These are phyloP conservation scores for Sclerotinia nivalis DNA, from an alignment of 2,329 filamentous ascomycete genomes.

Conservation along the genomic window DNA sequence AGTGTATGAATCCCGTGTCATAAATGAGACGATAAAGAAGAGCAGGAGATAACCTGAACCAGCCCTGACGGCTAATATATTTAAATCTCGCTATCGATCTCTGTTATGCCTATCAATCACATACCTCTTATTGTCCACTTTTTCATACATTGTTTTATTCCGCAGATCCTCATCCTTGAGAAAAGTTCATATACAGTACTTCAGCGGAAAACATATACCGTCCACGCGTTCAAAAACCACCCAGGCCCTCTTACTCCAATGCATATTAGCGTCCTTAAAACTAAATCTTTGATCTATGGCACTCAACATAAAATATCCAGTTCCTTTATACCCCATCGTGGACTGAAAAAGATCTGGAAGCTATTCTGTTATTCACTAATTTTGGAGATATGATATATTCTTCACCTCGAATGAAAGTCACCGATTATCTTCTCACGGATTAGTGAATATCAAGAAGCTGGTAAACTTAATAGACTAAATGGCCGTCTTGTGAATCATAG, in stretches of 20 bases:
- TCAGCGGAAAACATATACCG: too few relatives aligned
- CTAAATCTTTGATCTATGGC: too few relatives aligned
- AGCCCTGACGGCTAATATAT: not conserved
- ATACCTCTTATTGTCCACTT: not conserved
- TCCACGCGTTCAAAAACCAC: not conserved
- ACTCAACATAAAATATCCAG: not conserved
- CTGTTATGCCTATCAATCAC: not conserved
- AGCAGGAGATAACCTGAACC: not conserved
- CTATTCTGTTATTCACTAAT: not conserved
- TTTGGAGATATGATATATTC: too few relatives aligned
- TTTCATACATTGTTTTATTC: too few relatives aligned
- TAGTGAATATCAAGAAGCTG: not conserved
- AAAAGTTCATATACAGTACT: too few relatives aligned
- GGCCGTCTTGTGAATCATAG: too few relatives aligned
- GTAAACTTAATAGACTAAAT: too few relatives aligned
- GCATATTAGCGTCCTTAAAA: not conserved
- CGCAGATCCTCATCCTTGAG: too few relatives aligned
- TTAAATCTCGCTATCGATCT: not conserved
- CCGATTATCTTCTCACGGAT: not conserved
- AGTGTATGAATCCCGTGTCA: not conserved
- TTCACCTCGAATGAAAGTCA: too few relatives aligned
- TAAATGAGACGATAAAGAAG: not conserved
- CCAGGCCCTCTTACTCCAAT: accelerated
- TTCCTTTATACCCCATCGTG: not conserved
- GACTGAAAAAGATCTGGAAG: not conserved